Base-by-base conservation (phyloP, 2,329 filamentous ascomycete genomes). In the Alternaria panax region DNA sequence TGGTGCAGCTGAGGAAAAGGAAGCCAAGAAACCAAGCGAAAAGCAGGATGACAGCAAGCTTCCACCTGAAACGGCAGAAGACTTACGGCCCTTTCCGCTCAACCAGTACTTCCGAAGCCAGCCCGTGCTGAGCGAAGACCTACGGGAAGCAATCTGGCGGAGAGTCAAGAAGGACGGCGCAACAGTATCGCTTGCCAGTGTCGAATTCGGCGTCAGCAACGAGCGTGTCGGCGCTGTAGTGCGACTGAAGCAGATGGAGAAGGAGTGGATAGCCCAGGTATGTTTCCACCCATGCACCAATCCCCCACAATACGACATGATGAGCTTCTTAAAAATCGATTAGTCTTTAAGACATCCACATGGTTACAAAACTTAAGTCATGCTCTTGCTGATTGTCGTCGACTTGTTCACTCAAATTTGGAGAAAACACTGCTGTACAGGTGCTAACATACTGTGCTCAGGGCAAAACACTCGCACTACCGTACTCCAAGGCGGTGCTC, bases 261-360 rank as follows among this genome's bases (percentile, higher is more conserved):
- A 90, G 81, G 83, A 89, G 66, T 93, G 90, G 92, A 77, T 85
- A 63, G 78, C 83, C 70, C 84, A 93, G 83, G 93, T 97, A 85
- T 85, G 92, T 82, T 46, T 14, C 51, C 38, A 38, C 56, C 24
- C 30, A 11, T 48, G 46, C 47, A 9, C 24, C 20, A 20, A 28
- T 14, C 14, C 8, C 27, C 32, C 40, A 28, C 16, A 41, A 43
- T 41, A 47, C 74, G 68, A 66, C 64, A 83, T 90, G 88, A 91
- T 91, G 89, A 92, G 86, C 81, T 87, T 72, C 85, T 78, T 82
- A 86, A 69, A 87, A 87, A 90, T 83, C 94, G 94, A 97, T 98
- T 97, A 97, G 94, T 98, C 94, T 97, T 96, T 85, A 97, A 97
- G 93, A 98, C 93, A 88, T 80, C 83, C 78, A 88, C 84, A 89